These are phyloP conservation scores for Melaleuca alternifolia DNA, from an alignment of 345 rosid species.

Conservation along the genomic window DNA sequence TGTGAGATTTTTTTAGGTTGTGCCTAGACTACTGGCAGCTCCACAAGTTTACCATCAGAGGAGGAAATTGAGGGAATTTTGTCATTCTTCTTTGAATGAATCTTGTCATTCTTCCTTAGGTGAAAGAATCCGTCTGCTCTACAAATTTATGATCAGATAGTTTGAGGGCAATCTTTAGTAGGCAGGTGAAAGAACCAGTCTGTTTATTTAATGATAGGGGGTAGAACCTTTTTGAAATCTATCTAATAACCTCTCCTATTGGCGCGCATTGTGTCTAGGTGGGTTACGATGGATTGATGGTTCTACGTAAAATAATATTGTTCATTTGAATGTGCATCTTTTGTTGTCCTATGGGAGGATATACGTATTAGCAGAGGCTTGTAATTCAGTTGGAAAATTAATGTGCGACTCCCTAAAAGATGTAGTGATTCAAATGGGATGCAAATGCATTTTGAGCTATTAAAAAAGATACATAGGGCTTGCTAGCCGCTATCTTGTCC, in stretches of 20 bases:
- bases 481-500: not conserved
- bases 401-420: not conserved
- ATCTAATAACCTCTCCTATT: not conserved
- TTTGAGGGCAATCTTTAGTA: not conserved
- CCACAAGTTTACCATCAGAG: not conserved
- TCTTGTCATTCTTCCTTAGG: not conserved
- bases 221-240: not conserved
- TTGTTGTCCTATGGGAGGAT: not conserved
- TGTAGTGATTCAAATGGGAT: not conserved
- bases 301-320: not conserved
- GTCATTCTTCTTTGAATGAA: not conserved
- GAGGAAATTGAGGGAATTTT: not conserved
- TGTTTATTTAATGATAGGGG: not conserved
- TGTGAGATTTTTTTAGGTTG: not conserved
- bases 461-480: not conserved
- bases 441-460: not conserved
- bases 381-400: not conserved
- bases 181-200: not conserved
- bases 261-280: not conserved
- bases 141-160: not conserved
- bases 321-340: not conserved
- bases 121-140: not conserved
- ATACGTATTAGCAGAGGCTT: not conserved
- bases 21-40: not conserved
- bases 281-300: not conserved